Conservation (phyloP, 2,329 filamentous ascomycete genomes). For the Fusarium dimerum region DNA sequence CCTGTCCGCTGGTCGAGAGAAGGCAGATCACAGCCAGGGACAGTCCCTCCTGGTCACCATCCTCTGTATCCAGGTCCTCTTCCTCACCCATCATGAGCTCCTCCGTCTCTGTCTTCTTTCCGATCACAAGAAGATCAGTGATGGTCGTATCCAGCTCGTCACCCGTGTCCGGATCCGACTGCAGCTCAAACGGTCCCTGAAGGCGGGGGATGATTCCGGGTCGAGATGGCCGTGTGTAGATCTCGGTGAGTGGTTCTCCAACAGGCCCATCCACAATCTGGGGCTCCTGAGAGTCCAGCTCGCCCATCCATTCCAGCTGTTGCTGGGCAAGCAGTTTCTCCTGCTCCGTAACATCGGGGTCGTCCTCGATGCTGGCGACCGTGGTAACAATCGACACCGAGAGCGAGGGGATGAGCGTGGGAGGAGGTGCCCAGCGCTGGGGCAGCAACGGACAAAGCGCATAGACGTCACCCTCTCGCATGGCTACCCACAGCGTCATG, state of each 20-base stretch:
- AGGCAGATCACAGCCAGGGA: constrained; percentile 62
- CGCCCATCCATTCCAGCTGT: constrained; percentile 68
- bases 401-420: constrained; percentile 77
- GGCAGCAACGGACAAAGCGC: constrained; percentile 89
- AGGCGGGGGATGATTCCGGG: constrained; percentile 61
- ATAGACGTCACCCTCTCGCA: constrained; percentile 90
- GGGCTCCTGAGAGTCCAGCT: constrained; percentile 64
- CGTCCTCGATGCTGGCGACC: constrained; percentile 62
- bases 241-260: constrained; percentile 53
- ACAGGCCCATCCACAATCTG: constrained; percentile 50
- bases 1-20: constrained; percentile 60
- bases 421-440: constrained; percentile 77
- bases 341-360: constrained; percentile 52
- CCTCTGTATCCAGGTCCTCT: constrained; percentile 58
- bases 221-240: constrained; percentile 57
- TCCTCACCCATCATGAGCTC: constrained; percentile 67
- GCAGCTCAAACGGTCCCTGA: constrained; percentile 63
- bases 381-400: constrained; percentile 82
- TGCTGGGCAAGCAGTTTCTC: constrained; percentile 62
- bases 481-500: constrained; percentile 97
- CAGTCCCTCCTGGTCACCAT: constrained; percentile 58
- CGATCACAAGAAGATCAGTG: constrained; percentile 64
- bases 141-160: constrained; percentile 58
- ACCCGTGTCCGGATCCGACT: constrained; percentile 55
- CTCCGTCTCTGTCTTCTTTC: constrained; percentile 60